These are phyloP conservation scores for Blepharisma stoltei DNA, from an alignment of 73 alveolate genomes.

Conservation along the genomic window DNA sequence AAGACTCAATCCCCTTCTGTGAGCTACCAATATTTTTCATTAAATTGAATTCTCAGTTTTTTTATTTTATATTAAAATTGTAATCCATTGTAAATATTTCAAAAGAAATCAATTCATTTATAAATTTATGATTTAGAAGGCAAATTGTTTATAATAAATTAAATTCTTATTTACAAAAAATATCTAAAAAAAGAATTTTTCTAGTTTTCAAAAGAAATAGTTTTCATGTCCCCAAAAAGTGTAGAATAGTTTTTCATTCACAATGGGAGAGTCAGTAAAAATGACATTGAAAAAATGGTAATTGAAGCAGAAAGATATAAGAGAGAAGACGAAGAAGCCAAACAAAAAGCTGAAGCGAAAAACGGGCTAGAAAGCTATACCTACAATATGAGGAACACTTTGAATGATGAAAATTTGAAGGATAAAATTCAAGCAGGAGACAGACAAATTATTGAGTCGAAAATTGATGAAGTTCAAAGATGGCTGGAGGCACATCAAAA, in stretches of 20 bases:
- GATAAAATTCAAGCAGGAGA: slow-evolving; percentile 78
- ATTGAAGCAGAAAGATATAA: slow-evolving; percentile 86
- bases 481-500: slow-evolving; percentile 75
- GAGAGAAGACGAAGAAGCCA: slow-evolving; percentile 75
- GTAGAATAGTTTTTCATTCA: too few species aligned
- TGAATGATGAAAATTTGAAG: slow-evolving; percentile 83
- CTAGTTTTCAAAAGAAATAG: too few species aligned
- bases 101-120: too few species aligned
- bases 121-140: too few species aligned
- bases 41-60: slow-evolving; percentile 25
- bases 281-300: slow-evolving; percentile 78
- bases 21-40: slow-evolving; percentile 36
- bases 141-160: too few species aligned
- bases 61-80: too few species aligned
- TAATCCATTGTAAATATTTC: too few species aligned
- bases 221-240: too few species aligned
- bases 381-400: slow-evolving; percentile 74
- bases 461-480: slow-evolving; percentile 36
- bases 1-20: too few species aligned
- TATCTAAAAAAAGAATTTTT: too few species aligned
- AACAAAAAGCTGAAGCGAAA: slow-evolving; percentile 81
- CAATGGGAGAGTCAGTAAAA: slow-evolving; percentile 85
- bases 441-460: slow-evolving; percentile 46
- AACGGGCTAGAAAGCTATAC: slow-evolving; percentile 80
- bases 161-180: too few species aligned